Evolutionary conservation across 805 yeast species (phyloP).

Genomic region (Kodamaea lidongshanica): DNA sequence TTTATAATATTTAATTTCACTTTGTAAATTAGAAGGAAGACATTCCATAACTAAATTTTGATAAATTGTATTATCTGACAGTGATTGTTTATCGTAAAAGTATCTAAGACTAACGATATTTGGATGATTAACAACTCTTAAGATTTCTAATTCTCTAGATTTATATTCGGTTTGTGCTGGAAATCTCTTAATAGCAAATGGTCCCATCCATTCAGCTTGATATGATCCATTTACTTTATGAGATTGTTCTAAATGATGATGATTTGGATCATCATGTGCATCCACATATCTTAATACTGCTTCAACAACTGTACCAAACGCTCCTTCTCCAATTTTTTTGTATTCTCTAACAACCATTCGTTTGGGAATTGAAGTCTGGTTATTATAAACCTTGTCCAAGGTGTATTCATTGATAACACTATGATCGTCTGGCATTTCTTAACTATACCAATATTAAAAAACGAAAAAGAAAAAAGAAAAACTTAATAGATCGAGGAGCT

Average conservation of each 20-base stretch:
- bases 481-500: no score
- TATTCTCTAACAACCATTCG: constrained; percentile 68
- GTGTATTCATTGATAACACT: constrained; percentile 25
- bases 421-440: constrained; percentile 5
- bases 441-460: no score
- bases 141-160: constrained; percentile 71
- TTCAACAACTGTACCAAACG: constrained; percentile 79
- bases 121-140: constrained; percentile 73
- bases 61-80: constrained; percentile 54
- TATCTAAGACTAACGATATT: constrained; percentile 65
- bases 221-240: background rate
- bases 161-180: constrained; percentile 86
- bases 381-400: constrained; percentile 49
- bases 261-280: constrained; percentile 12
- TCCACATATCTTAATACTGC: constrained; percentile 45
- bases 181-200: constrained; percentile 77
- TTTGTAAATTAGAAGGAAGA: constrained; percentile 71
- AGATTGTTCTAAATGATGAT: constrained; percentile 6
- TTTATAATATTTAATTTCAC: constrained; percentile 66
- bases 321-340: constrained; percentile 77
- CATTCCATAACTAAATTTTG: constrained; percentile 86
- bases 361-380: constrained; percentile 44
- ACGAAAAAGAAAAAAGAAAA: no score
- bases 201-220: constrained; percentile 72
- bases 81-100: constrained; percentile 62